These are phyloP conservation scores for Pterulicium gracile DNA, from an alignment of 1,284 basidiomycete genomes.

Conservation along the genomic window DNA sequence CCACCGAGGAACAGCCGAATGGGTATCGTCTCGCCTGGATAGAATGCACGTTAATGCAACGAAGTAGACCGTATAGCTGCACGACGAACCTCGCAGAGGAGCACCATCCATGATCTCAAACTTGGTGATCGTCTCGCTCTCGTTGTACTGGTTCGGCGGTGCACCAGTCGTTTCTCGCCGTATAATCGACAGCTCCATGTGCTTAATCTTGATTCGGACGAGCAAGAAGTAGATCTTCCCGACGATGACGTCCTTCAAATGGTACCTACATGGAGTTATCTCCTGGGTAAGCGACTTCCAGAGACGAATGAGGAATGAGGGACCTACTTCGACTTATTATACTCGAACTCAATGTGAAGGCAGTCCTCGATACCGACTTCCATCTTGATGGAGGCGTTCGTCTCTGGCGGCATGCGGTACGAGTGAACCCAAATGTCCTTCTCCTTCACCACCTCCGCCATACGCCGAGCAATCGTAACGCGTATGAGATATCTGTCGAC, in stretches of 20 bases:
- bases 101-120: conserved; percentile 99
- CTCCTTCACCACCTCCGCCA: conserved; percentile 91
- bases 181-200: conserved; percentile 98
- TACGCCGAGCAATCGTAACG: conserved; percentile 80
- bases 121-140: conserved; percentile 98
- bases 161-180: conserved; percentile 93
- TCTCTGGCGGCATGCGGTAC: conserved; percentile 96
- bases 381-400: conserved; percentile 98
- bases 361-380: conserved; percentile 99
- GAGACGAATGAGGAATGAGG: conserved; percentile 1
- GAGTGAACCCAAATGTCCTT: conserved; percentile 97
- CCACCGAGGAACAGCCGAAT: conserved; percentile 97
- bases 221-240: conserved; percentile 99
- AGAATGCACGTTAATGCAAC: conserved; percentile 3
- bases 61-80: conserved; percentile 1
- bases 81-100: conserved; percentile 69
- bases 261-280: conserved; percentile 56
- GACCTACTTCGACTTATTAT: conserved; percentile 94
- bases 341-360: conserved; percentile 98
- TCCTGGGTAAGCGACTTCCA: conserved; percentile 1
- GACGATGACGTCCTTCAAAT: conserved; percentile 97
- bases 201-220: conserved; percentile 99
- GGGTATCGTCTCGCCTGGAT: conserved; percentile 89
- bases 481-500: conserved; percentile 80
- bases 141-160: conserved; percentile 97